Percentiles rank a stretch among this genome's conserved stretches.
Evolutionary conservation across 208 protist genomes (phyloP).

Genomic region (Giardia duodenalis): DNA sequence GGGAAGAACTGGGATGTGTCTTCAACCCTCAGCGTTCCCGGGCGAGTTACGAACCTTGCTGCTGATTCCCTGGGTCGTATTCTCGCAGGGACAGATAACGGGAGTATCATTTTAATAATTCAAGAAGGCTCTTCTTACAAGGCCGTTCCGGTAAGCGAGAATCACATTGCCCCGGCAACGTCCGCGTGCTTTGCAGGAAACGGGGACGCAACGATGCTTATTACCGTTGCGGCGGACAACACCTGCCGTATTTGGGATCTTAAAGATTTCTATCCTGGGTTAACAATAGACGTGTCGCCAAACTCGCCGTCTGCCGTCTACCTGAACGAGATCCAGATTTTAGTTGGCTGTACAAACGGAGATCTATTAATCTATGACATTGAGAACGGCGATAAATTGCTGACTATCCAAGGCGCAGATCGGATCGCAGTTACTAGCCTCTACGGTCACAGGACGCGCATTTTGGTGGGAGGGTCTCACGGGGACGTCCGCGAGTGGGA

Average conservation of each 20-base stretch:
- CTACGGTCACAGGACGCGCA: background rate
- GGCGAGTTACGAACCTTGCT: background rate
- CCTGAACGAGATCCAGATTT: slow-evolving; percentile 1
- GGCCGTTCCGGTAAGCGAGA: background rate
- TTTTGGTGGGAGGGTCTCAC: background rate
- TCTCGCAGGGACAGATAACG: background rate
- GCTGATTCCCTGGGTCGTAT: background rate
- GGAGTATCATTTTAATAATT: background rate
- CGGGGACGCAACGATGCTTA: background rate
- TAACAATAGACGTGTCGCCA: background rate
- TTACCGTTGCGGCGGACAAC: background rate
- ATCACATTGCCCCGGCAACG: background rate
- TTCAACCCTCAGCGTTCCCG: background rate
- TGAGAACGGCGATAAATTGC: slow-evolving; percentile 6
- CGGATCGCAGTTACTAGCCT: background rate
- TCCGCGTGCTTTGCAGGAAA: background rate
- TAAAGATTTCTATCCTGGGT: background rate
- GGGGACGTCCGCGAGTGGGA: slow-evolving; percentile 21
- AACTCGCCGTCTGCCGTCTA: background rate
- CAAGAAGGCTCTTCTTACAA: background rate
- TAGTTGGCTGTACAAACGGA: slow-evolving; percentile 15
- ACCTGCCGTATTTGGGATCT: slow-evolving; percentile 14
- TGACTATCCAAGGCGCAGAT: background rate
- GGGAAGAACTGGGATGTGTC: background rate
- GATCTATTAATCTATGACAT: slow-evolving; percentile 23